Base-by-base conservation (phyloP, 2,329 filamentous ascomycete species). In the Tolypocladium tundrense region DNA sequence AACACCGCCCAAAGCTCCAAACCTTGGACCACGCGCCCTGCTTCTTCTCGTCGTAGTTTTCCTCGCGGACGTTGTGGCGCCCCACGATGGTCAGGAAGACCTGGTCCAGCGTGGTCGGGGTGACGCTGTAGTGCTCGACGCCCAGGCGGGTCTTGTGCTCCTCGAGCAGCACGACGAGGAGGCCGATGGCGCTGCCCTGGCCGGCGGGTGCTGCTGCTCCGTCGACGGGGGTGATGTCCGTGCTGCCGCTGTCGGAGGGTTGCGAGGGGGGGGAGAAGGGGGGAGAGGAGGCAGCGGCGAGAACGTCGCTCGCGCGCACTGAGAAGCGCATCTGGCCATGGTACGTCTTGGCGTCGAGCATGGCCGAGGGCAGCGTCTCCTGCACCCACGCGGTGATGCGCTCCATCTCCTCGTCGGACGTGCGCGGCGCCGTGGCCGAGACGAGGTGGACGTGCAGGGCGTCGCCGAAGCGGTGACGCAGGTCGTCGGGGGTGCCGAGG, bases 251-350 rank as follows among this genome's bases (percentile, higher is more conserved):
- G 16, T 16, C n/a, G 3, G 4, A 4, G 35, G 24, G 31, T 8
- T 19, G 19, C 1, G 21, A 13, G 24, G 45, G 19, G 14, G 45
- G 31, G 6, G 45, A 48, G 5, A 24, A 31, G 5, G 13, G 11
- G 45, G 31, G 8, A 33, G 45, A 45, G 24, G 53, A 35, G 16
- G 19, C 19, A 1, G 21, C 19, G 21, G 55, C 33, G 19, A 66
- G 61, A 3, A 78, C 68, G 50, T 75, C 72, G 48, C 67, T 69
- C 7, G 78, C 81, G 13, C 87, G 85, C 1, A 95, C 83, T 16
- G 85, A 88, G 72, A 96, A 96, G n/a, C 91, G 81, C 65, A 96
- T 77, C 70, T 96, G 91, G 0, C 92, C 91, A 67, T 96, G 90
- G 72, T 88, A 95, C 48, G 82, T 88, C 71, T 88, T 86, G 51